Conservation (phyloP, 1,139 yeast species). For the Candida sanyaensis region DNA sequence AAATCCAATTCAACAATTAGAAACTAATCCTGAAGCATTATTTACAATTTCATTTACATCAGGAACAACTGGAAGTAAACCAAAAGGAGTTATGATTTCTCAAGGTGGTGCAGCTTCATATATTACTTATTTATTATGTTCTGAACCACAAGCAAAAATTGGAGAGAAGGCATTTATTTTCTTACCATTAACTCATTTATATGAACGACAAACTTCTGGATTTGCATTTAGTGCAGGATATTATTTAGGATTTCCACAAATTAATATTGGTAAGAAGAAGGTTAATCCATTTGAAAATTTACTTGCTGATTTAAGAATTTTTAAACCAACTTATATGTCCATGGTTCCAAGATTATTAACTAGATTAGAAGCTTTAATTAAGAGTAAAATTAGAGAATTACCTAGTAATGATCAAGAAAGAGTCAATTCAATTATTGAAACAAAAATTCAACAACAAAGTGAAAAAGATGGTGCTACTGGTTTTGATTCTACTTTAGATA, state of each 20-base stretch:
- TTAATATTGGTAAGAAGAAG: constrained; percentile 12
- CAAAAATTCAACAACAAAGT: constrained; percentile 27
- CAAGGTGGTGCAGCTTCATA: constrained; percentile 55
- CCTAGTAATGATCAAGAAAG: constrained; percentile 18
- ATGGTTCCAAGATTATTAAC: constrained; percentile 37
- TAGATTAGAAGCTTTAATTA: constrained; percentile 41
- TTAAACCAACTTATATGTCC: constrained; percentile 34
- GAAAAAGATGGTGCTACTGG: constrained; percentile 28
- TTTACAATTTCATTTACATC: constrained; percentile 73
- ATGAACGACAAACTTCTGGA: constrained; percentile 34
- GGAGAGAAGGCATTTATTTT: constrained; percentile 25
- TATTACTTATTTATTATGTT: constrained; percentile 23
- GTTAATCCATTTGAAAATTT: constrained; percentile 14
- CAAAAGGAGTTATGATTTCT: constrained; percentile 65
- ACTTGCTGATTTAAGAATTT: constrained; percentile 28
- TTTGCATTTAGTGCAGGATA: constrained; percentile 37
- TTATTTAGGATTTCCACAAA: constrained; percentile 44
- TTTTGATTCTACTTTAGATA: constrained; percentile 23
- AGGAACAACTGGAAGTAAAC: constrained; percentile 66
- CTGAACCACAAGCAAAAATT: constrained; percentile 16
- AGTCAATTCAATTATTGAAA: constrained; percentile 21
- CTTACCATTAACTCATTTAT: constrained; percentile 40
- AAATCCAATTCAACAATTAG: constrained; percentile 42
- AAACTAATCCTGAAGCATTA: constrained; percentile 53
- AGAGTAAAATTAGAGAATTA: constrained; percentile 27